A percentile compares a stretch with the other conserved stretches of the same genome.
Evolutionary conservation across 2,329 filamentous ascomycete genomes (phyloP).

Genomic region (Talaromyces sp.): DNA sequence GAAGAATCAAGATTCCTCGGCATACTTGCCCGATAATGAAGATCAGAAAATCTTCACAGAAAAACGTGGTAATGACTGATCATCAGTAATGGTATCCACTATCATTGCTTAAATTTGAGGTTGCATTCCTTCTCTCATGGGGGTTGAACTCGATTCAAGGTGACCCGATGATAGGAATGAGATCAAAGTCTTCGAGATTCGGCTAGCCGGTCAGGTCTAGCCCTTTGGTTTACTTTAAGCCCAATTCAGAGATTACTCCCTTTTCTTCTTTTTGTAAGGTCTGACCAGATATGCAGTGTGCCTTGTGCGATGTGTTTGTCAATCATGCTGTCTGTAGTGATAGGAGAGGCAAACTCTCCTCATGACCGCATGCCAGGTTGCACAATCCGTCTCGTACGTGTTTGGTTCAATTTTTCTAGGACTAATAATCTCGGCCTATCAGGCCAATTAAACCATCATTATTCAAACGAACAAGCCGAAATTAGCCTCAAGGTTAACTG

Average conservation of each 20-base stretch:
- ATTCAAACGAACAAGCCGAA: too few species aligned
- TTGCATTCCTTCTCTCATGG: not conserved
- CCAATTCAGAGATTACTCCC: not conserved
- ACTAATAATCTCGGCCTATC: too few species aligned
- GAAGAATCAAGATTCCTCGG: not conserved
- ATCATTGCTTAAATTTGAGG: not conserved
- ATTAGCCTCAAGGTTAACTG: not conserved
- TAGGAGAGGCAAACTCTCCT: not conserved
- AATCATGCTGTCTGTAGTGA: not conserved
- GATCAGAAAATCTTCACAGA: not conserved
- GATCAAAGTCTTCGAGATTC: not conserved
- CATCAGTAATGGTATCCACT: not conserved
- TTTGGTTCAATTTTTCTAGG: too few species aligned
- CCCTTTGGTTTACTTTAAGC: not conserved
- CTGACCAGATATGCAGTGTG: not conserved
- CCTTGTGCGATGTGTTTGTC: too few species aligned
- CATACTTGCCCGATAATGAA: not conserved
- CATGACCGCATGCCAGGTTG: not conserved
- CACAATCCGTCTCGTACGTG: not conserved
- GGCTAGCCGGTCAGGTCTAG: not conserved
- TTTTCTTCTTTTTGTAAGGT: not conserved
- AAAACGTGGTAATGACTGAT: not conserved
- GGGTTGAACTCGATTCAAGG: not conserved
- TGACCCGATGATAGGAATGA: too few species aligned
- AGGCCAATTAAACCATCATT: not conserved